Base-by-base conservation (phyloP, 192 early-diverging fungal species). In the Backusella liffmaniae region DNA sequence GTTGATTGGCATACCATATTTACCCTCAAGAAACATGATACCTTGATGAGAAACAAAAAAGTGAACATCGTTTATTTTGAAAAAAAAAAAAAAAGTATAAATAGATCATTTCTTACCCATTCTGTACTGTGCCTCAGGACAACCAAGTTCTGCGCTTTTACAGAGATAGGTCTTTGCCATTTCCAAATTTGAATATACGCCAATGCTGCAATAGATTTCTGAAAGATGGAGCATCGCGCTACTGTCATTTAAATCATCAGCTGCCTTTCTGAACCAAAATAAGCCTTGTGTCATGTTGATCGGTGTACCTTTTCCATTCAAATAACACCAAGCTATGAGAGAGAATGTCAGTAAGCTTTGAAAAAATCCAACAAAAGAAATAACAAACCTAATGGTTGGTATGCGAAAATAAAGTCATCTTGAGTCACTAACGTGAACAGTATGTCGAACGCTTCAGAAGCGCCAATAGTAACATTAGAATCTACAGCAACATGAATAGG, bases 231-330 rank as follows among this genome's bases (percentile, higher is more conserved):
- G 39, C 67, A 74, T 74, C 21, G 77, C 66, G 7, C 44, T 73
- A 29, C 41, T 68, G 41, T 79, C 77, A n/a, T 70, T 73, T n/a
- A 68, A 56, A 26, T 73, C 67, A 13, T 83, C 75, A n/a, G 75
- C 78, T 56, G 82, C 44, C 7, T 70, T 70, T 42, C 51, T 53
- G 42, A 73, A 83, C 82, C 82, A 83, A n/a, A 18, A 16, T n/a
- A 83, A 18, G 21, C 78, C 77, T 32, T 79, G 42, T 23, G 37
- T 26, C 26, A 44, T 9, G n/a, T 79, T 72, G 2, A 46, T 49
- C 0, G 39, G 53, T 56, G 70, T 49, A 9, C 77, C 77, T 72
- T 70, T 72, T 26, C 82, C 82, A 29, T 56, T 35, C 36, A 77
- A 26, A 66, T 76, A 83, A 37, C 82, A 83, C 13, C 76, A 72